phyloP scores from a whole-genome alignment of 2,329 filamentous ascomycete species.

The Plectosphaerella sp. region DNA sequence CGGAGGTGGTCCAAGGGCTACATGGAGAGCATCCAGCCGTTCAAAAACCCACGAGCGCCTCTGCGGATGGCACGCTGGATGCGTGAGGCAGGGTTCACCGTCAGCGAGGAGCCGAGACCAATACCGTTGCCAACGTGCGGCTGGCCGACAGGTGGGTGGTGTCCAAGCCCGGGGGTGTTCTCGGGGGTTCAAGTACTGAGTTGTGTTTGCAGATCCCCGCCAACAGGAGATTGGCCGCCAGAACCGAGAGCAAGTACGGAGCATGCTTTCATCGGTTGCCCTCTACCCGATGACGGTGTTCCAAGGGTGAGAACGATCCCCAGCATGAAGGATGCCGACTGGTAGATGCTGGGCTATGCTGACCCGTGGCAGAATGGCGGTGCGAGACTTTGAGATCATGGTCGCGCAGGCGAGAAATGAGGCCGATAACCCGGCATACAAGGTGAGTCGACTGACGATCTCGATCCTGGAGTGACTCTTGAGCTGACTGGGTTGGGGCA shows the following conservation, averaged over 20 bases:
- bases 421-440: slow-evolving; percentile 48
- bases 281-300: slow-evolving; percentile 52
- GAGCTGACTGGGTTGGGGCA: slow-evolving; percentile 16
- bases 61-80: slow-evolving; percentile 56
- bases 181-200: not conserved
- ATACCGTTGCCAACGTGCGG: slow-evolving; percentile 64
- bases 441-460: slow-evolving; percentile 34
- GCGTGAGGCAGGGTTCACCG: slow-evolving; percentile 59
- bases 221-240: slow-evolving; percentile 47
- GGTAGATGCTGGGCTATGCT: slow-evolving; percentile 1
- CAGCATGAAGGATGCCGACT: too few relatives aligned
- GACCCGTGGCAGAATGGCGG: slow-evolving; percentile 43
- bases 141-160: slow-evolving; percentile 59
- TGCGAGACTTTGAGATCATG: slow-evolving; percentile 53
- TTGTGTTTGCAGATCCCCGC: slow-evolving; percentile 34
- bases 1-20: slow-evolving; percentile 64
- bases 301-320: slow-evolving; percentile 33
- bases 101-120: slow-evolving; percentile 57
- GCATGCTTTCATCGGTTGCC: slow-evolving; percentile 49
- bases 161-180: not conserved
- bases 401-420: slow-evolving; percentile 51
- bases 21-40: slow-evolving; percentile 54
- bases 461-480: too few relatives aligned
- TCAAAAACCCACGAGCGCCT: slow-evolving; percentile 64
- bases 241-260: slow-evolving; percentile 51